These are phyloP conservation scores for Ramaria sp. DNA, from an alignment of 768 basidiomycete genomes.

Conservation along the genomic window DNA sequence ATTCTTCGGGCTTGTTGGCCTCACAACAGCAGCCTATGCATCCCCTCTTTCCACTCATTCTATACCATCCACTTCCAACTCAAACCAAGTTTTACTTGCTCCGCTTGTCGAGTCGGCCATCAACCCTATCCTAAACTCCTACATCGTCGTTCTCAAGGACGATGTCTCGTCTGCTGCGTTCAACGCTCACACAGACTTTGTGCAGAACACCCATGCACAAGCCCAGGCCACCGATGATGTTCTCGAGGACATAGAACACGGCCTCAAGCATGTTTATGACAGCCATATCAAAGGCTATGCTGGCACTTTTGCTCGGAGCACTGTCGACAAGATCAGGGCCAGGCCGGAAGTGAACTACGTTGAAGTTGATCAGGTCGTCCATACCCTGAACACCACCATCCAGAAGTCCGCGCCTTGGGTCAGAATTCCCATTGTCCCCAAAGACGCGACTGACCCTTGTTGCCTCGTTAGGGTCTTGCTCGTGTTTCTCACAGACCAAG, in stretches of 20 bases:
- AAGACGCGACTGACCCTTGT: background rate
- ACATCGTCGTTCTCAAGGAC: conserved; percentile 84
- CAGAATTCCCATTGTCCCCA: conserved; percentile 21
- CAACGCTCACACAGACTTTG: conserved; percentile 70
- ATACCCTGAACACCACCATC: conserved; percentile 40
- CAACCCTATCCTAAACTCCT: conserved; percentile 79
- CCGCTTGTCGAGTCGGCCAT: conserved; percentile 29
- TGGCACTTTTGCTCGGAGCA: conserved; percentile 60
- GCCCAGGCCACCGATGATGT: conserved; percentile 40
- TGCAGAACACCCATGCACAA: conserved; percentile 50
- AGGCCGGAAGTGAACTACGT: conserved; percentile 88
- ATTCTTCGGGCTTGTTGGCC: conserved; percentile 11
- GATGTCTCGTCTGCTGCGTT: conserved; percentile 45
- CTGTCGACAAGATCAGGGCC: conserved; percentile 65
- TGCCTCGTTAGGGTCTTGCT: conserved; percentile 68
- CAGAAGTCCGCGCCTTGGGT: conserved; percentile 86
- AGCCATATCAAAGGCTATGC: conserved; percentile 66
- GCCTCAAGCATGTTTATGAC: conserved; percentile 69
- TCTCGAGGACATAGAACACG: conserved; percentile 29
- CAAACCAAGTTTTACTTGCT: conserved; percentile 5
- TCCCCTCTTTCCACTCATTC: conserved; percentile 11
- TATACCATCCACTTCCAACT: background rate
- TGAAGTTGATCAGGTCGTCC: conserved; percentile 92
- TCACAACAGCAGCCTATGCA: conserved; percentile 1
- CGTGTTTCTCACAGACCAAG: conserved; percentile 80